Evolutionary conservation across 2,329 filamentous ascomycete species (phyloP).

Genomic region (Sporothrix phasma): DNA sequence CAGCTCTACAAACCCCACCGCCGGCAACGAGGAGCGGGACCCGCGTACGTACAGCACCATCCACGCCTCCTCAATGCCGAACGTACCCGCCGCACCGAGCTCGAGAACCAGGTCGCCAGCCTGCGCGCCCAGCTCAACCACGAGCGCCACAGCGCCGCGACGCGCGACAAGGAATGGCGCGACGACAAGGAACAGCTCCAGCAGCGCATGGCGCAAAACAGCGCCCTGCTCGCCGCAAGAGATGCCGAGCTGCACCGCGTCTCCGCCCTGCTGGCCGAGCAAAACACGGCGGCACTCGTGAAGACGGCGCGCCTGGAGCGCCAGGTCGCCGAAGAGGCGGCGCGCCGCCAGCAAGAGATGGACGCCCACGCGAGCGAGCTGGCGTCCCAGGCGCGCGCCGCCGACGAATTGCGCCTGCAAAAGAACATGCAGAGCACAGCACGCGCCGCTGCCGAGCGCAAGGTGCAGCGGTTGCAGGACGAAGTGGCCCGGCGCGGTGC

Average conservation of each 20-base stretch:
- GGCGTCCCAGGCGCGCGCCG: not conserved
- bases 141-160: not conserved
- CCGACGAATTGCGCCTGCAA: not conserved
- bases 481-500: not conserved
- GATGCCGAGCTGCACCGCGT: not conserved
- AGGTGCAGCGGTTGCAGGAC: not conserved
- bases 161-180: not conserved
- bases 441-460: not conserved
- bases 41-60: too few species aligned
- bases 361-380: not conserved
- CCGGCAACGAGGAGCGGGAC: too few species aligned
- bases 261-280: not conserved
- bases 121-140: constrained; percentile 6
- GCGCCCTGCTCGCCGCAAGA: not conserved
- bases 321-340: not conserved
- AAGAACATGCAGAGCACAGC: not conserved
- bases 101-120: constrained; percentile 4
- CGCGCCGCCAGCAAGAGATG: not conserved
- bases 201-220: not conserved
- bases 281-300: not conserved
- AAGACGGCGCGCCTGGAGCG: not conserved
- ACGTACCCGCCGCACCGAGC: not conserved
- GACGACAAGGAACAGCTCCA: not conserved
- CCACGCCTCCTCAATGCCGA: not conserved
- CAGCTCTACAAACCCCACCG: not conserved